Evolutionary conservation across 345 rosid genomes (phyloP), one percentile per base, ranked within the genome.

Genomic region (Tarenaya hassleriana): DNA sequence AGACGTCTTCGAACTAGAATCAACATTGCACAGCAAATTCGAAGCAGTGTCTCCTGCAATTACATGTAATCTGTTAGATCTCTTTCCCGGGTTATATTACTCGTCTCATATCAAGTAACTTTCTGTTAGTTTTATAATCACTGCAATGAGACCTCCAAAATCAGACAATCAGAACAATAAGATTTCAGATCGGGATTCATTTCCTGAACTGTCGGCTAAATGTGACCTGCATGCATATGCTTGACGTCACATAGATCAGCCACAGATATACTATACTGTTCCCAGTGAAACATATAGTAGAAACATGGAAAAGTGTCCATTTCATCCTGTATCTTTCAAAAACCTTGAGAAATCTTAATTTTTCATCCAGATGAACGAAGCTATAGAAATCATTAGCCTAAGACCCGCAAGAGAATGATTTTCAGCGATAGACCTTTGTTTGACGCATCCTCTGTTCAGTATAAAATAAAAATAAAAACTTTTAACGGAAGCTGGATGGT

Each of bases 1-100:
- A 91, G 66, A 34, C 98, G 88, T 47, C 89, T 80, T 47, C 69
- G 58, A 31, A 65, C 55, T 43, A 65, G 17, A 4, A 65, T 58
- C 64, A 65, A 58, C 69, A 65, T 65, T 37, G 69, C 69, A 38
- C 69, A 65, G 11, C 69, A 65, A 41, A 58, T 45, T 45, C 69
- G 54, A 8, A 65, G 44, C 32, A 65, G 50, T 2, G 69, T 65
- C 27, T 65, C 69, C 69, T 65, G 60, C 44, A 31, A 12, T 47
- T 7, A 34, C 14, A 5, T 52, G 38, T 1, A 11, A 41, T 49
- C 57, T 8, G 44, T 56, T 56, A 24, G 39, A 48, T 21, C 33
- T 60, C 32, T 19, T 29, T 34, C 8, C 11, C 5, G 29, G 19
- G 16, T 46, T 38, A 13, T 40, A 45, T 4, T 4, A 35, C 53